phyloP scores from a whole-genome alignment of 768 basidiomycete species.

The Lactarius evosmus region DNA sequence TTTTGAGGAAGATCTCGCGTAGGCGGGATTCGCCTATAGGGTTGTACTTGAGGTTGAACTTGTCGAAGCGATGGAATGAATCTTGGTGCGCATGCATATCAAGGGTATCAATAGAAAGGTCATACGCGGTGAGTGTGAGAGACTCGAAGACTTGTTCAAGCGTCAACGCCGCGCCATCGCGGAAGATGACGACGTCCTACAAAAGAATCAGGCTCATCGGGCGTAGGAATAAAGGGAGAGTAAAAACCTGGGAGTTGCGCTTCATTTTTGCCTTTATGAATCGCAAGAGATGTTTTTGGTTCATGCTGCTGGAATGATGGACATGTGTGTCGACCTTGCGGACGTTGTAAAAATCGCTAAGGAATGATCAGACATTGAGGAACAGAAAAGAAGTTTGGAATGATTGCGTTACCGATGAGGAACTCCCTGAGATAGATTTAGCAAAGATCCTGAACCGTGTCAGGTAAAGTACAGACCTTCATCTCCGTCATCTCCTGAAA shows the following conservation, averaged over 20 bases:
- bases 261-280: slow-evolving; percentile 99
- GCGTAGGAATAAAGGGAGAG: neutral
- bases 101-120: slow-evolving; percentile 96
- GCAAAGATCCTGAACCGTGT: neutral
- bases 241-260: slow-evolving; percentile 66
- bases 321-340: slow-evolving; percentile 99
- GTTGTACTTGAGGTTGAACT: slow-evolving; percentile 97
- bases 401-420: slow-evolving; percentile 63
- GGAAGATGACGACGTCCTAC: slow-evolving; percentile 93
- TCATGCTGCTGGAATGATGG: slow-evolving; percentile 98
- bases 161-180: slow-evolving; percentile 86
- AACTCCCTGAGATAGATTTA: slow-evolving; percentile 51
- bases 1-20: slow-evolving; percentile 97
- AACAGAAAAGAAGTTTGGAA: neutral
- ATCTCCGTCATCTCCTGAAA: slow-evolving; percentile 92
- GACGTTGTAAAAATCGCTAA: slow-evolving; percentile 95
- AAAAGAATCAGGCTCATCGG: neutral
- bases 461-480: slow-evolving; percentile 65
- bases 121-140: slow-evolving; percentile 91
- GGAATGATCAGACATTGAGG: neutral
- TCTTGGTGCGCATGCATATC: slow-evolving; percentile 99
- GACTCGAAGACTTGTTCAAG: slow-evolving; percentile 95
- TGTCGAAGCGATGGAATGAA: slow-evolving; percentile 97
- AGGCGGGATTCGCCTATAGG: slow-evolving; percentile 93
- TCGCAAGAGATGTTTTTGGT: slow-evolving; percentile 96